Conservation (phyloP, 2,329 filamentous ascomycete species). For the Ilyonectria destructans region DNA sequence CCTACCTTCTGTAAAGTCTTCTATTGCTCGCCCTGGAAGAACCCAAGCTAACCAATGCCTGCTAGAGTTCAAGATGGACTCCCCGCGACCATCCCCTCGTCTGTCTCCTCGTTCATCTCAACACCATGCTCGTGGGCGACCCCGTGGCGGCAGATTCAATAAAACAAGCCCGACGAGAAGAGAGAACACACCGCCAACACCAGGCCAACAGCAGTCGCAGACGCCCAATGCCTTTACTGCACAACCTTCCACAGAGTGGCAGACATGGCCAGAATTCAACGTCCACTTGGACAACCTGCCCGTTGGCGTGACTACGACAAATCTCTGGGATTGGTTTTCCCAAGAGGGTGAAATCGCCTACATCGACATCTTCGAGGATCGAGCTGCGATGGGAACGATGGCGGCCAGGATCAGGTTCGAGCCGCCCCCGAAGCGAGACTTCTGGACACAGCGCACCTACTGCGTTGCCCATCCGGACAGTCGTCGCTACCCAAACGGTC, state of each 20-base stretch:
- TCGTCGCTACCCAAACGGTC: constrained; percentile 36
- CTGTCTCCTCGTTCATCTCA: neutral
- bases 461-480: constrained; percentile 46
- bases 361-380: constrained; percentile 67
- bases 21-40: neutral
- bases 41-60: neutral
- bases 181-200: neutral
- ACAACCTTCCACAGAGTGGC: constrained; percentile 49
- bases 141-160: neutral
- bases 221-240: neutral
- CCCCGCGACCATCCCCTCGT: neutral
- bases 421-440: constrained; percentile 67
- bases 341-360: constrained; percentile 67
- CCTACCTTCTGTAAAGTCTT: neutral
- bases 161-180: neutral
- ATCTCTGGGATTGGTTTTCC: constrained; percentile 69
- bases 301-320: constrained; percentile 54
- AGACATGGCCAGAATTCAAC: constrained; percentile 53
- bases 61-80: constrained; percentile 2
- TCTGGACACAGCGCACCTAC: constrained; percentile 63
- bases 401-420: constrained; percentile 69
- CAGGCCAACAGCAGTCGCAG: neutral
- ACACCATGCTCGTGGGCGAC: neutral
- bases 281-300: constrained; percentile 56
- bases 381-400: constrained; percentile 37